These are phyloP conservation scores for Populus ilicifolia DNA, from an alignment of 345 rosid genomes.

Conservation along the genomic window DNA sequence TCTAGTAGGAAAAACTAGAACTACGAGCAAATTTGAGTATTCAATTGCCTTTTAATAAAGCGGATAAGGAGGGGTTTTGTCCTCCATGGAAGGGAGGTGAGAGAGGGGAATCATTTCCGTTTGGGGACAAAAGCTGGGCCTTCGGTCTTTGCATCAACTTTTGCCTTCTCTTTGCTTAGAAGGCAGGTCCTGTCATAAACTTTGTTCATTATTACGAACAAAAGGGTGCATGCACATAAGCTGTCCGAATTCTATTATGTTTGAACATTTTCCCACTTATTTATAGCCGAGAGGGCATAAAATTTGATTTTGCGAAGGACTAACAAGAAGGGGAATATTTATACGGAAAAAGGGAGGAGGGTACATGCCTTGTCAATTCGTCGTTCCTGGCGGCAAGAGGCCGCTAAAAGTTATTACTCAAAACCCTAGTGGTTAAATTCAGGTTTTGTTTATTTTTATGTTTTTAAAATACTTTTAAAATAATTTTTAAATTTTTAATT, in stretches of 20 bases:
- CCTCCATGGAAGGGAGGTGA: background rate
- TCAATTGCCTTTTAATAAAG: background rate
- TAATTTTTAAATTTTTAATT: too few relatives aligned
- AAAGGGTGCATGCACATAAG: background rate
- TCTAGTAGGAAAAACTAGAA: too few relatives aligned
- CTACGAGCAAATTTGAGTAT: background rate
- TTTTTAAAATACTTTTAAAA: too few relatives aligned
- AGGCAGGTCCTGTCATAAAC: constrained; percentile 31
- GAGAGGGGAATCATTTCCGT: constrained; percentile 19
- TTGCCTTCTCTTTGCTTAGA: constrained; percentile 39
- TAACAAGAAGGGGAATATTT: too few relatives aligned
- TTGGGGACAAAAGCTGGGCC: constrained; percentile 40
- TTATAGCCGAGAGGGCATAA: too few relatives aligned
- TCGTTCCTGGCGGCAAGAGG: too few relatives aligned
- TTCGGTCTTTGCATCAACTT: constrained; percentile 2
- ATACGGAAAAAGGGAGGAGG: too few relatives aligned
- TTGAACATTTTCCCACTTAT: background rate
- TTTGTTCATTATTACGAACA: constrained; percentile 13
- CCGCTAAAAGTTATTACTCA: too few relatives aligned
- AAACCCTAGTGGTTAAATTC: too few relatives aligned
- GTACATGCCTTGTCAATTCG: too few relatives aligned
- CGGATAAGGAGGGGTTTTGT: background rate
- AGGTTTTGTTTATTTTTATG: too few relatives aligned
- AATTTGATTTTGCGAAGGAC: too few relatives aligned
- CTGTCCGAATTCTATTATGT: background rate